Evolutionary conservation across 371 early-diverging fungal species (phyloP), one percentile per base, ranked within the genome.

Genomic region (Mortierella sp.): DNA sequence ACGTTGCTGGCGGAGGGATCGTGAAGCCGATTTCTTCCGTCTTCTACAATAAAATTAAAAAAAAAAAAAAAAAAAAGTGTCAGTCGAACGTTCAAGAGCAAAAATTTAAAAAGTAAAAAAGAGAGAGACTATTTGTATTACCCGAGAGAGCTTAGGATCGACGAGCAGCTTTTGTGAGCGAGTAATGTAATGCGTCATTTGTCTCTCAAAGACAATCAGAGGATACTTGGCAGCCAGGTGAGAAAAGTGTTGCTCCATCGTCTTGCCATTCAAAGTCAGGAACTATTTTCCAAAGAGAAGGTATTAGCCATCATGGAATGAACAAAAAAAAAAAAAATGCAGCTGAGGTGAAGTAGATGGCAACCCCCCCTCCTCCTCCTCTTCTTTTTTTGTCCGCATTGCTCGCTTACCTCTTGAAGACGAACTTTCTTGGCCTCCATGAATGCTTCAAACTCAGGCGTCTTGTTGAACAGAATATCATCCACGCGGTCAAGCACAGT

Each of bases 181-280:
- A 44, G 64, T 51, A 48, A 79, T 73, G 44, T 69, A 79, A 25
- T 79, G 80, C 19, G 80, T 79, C 80, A 79, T 79, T 25, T 79
- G 80, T 12, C 80, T 66, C 64, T 72, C 80, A 45, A 79, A 66
- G 50, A 79, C 68, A 23, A 70, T 73, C 19, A 85, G 60, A 1
- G 89, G 89, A 65, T 85, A 88, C 43, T 81, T 74, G 61, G 83
- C 76, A 14, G 88, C 88, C 57, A 89, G 48, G 30, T 75, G 68
- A 52, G 77, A 74, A 72, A 87, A 87, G 70, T 88, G 88, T 9
- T 75, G 60, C 50, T 84, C 79, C 48, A 88, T 62, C 18, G 81
- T 76, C 3, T 65, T 65, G 2, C 79, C 84, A 15, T 81, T 69
- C 25, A 82, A 71, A 0, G 73, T 60, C 67, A 88, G 59, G 48